A percentile compares a stretch with the other conserved stretches of the same genome.
These are phyloP conservation scores for Globisporangium takayamanum DNA, from an alignment of 352 stramenopile species.

Conservation along the genomic window DNA sequence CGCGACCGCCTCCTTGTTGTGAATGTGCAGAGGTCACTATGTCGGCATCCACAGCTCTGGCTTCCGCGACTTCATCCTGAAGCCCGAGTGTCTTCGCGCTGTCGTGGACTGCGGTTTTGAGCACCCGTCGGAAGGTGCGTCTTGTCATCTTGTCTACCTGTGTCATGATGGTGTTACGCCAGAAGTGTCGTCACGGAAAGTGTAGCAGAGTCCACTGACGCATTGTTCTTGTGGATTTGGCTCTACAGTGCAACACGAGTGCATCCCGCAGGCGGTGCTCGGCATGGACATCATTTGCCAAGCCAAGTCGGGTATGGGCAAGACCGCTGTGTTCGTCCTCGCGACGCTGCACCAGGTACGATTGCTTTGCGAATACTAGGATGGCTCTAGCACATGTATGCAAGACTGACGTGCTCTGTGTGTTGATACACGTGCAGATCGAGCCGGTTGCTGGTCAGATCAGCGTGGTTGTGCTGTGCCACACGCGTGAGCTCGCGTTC, in stretches of 20 bases:
- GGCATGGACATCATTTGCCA: conserved; percentile 99
- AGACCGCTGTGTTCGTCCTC: conserved; percentile 99
- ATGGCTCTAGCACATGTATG: background rate
- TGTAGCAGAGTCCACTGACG: background rate
- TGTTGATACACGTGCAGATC: conserved; percentile 35
- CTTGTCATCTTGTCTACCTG: background rate
- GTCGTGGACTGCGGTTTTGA: conserved; percentile 99
- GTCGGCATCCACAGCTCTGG: conserved; percentile 98
- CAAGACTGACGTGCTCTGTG: conserved; percentile 2
- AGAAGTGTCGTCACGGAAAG: no score
- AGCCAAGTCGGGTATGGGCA: conserved; percentile 99
- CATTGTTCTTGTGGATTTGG: conserved; percentile 2
- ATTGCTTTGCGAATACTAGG: background rate
- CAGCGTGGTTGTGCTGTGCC: conserved; percentile 97
- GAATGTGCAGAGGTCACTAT: conserved; percentile 93
- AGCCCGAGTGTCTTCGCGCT: conserved; percentile 97
- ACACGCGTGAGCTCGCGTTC: conserved; percentile 99
- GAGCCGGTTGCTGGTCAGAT: conserved; percentile 91
- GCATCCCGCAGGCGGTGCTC: conserved; percentile 99
- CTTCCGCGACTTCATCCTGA: conserved; percentile 99
- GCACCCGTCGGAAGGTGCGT: conserved; percentile 97
- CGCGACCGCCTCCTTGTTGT: conserved; percentile 12
- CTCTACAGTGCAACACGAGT: conserved; percentile 95
- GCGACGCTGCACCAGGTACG: conserved; percentile 97
- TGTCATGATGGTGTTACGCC: background rate